A percentile compares a stretch with the other conserved stretches of the same genome.
These are phyloP conservation scores for Zymoseptoria passerinii DNA, from an alignment of 2,329 filamentous ascomycete species.

Conservation along the genomic window DNA sequence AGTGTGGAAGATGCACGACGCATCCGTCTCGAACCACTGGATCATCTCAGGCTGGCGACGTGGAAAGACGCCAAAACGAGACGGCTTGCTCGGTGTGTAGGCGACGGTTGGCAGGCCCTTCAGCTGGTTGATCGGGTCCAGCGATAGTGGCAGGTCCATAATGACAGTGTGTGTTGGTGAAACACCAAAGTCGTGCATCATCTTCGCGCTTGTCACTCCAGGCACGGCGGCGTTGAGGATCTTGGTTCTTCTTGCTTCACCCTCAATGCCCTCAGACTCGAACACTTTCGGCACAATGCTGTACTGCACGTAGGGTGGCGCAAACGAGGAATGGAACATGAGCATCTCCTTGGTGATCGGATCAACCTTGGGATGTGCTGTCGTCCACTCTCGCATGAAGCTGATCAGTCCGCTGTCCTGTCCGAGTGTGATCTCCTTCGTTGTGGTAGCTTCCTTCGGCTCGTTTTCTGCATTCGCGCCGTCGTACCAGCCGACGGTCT, in stretches of 20 bases:
- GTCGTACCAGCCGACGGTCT: constrained; percentile 65
- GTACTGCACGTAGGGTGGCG: constrained; percentile 59
- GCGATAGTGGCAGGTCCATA: constrained; percentile 58
- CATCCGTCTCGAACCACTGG: constrained; percentile 59
- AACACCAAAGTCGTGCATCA: constrained; percentile 72
- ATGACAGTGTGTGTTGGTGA: constrained; percentile 56
- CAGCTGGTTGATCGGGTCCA: constrained; percentile 55
- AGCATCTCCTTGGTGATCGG: constrained; percentile 56
- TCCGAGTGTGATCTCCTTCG: constrained; percentile 17
- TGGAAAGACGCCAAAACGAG: constrained; percentile 62
- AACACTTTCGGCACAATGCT: constrained; percentile 44
- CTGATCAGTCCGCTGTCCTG: constrained; percentile 41
- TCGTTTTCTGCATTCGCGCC: constrained; percentile 49
- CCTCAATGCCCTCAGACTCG: neutral
- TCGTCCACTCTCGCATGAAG: constrained; percentile 64
- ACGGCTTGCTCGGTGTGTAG: constrained; percentile 50
- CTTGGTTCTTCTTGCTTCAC: constrained; percentile 4
- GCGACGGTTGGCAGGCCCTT: constrained; percentile 49
- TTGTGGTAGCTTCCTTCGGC: constrained; percentile 22
- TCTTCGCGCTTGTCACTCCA: constrained; percentile 55
- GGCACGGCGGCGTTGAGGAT: constrained; percentile 50
- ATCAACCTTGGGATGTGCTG: constrained; percentile 61
- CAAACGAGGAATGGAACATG: constrained; percentile 58
- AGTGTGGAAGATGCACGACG: constrained; percentile 64
- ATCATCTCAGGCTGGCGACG: constrained; percentile 49